Evolutionary conservation across 202 grass and related monocot genomes (phyloP).

Genomic region (Carex arenaria): DNA sequence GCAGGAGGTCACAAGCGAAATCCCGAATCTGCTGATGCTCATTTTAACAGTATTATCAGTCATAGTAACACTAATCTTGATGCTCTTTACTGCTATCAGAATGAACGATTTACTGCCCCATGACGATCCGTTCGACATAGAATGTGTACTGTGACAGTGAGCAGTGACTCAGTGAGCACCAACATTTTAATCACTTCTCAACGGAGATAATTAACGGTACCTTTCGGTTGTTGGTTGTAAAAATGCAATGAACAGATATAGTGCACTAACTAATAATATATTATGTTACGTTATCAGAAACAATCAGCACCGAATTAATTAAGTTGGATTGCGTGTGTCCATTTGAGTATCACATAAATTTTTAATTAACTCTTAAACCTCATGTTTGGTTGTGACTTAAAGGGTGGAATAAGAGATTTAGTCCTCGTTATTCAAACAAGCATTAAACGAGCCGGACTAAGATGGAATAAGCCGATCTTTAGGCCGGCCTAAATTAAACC

Average conservation of each 20-base stretch:
- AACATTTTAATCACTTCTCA: not conserved
- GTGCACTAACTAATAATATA: not conserved
- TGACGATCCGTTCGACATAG: constrained; percentile 71
- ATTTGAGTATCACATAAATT: not conserved
- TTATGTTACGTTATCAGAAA: not conserved
- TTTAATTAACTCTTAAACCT: not conserved
- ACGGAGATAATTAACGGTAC: not conserved
- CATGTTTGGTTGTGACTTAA: too few relatives aligned
- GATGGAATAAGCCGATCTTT: too few relatives aligned
- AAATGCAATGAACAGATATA: not conserved
- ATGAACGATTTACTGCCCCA: constrained; percentile 61
- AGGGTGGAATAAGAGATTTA: too few relatives aligned
- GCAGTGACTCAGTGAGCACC: too few relatives aligned
- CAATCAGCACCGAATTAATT: not conserved
- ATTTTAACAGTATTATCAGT: constrained; percentile 62
- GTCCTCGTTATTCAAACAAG: too few relatives aligned
- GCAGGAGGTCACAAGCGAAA: constrained; percentile 40
- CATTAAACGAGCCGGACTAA: too few relatives aligned
- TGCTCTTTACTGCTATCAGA: constrained; percentile 56
- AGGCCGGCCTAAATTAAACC: too few relatives aligned
- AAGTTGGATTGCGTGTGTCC: not conserved
- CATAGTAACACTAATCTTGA: constrained; percentile 48
- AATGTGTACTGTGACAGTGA: too few relatives aligned
- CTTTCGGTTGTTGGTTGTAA: constrained; percentile 6
- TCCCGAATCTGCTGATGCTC: constrained; percentile 66